Base-by-base conservation (phyloP, 2,329 filamentous ascomycete genomes). In the Fusarium equiseti region DNA sequence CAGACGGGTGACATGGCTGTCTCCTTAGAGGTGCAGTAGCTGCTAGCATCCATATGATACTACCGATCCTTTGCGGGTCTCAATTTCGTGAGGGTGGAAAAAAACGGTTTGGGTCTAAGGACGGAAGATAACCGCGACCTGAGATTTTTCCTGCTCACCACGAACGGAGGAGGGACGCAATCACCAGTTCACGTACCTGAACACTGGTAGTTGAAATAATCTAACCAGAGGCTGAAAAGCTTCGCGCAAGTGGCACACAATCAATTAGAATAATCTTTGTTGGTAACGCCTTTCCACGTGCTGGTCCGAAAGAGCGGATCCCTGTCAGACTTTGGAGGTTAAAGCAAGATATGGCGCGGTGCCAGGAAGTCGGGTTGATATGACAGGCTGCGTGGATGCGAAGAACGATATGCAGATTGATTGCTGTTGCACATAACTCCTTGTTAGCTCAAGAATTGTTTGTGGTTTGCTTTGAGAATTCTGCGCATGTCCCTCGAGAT, bases 201-300 rank as follows among this genome's bases (percentile, higher is more conserved):
- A 26, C 51, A 31, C 22, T 24, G 15, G 38, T 32, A 31, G 32
- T 63, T 57, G 24, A 26, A 53, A 38, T 63, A 20, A 26, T 24
- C 42, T 44, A 27, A 32, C 26, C 16, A 22, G 51, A 40, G 43
- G 38, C 48, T 58, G 35, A 27, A 35, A 53, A 61, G 32, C 29
- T 65, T 48, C 62, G 57, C 61, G 38, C 45, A 48, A 50, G 35
- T 65, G 45, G 26, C 53, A 66, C 57, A 63, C 53, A 55, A 58
- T 24, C 52, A 59, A 43, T 48, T 50, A 48, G 44, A 55, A 46
- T 35, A 51, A 58, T 54, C 4, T 26, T 54, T 68, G 60, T 63
- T 59, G 60, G 72, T 70, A 73, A 71, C 63, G 60, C 38, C 50
- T 45, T 63, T 72, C 68, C 73, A 75, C 71, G 72, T 75, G 68